phyloP scores from a whole-genome alignment of 176 grass and related monocot species.

The Oryza coarctata region DNA sequence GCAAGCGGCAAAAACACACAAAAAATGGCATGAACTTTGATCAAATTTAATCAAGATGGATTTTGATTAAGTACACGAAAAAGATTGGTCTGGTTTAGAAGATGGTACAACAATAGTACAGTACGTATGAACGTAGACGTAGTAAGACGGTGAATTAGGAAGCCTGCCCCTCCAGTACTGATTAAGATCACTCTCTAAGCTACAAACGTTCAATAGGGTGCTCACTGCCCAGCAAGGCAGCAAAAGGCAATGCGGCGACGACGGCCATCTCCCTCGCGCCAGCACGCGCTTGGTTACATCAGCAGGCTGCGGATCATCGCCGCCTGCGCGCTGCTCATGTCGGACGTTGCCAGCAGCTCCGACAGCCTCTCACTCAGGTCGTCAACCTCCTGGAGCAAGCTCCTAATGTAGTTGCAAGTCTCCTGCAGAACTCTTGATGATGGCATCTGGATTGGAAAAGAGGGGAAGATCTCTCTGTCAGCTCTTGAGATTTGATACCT shows the following conservation, averaged over 20 bases:
- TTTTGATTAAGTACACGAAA: slow-evolving; percentile 50
- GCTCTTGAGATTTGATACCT: not conserved
- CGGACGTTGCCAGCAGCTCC: slow-evolving; percentile 67
- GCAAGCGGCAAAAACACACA: slow-evolving; percentile 1
- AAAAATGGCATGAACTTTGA: not conserved
- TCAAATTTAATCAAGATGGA: not conserved
- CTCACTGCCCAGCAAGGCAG: not conserved
- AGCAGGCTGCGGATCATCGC: slow-evolving; percentile 83
- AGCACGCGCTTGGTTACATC: slow-evolving; percentile 43
- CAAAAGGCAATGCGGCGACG: not conserved
- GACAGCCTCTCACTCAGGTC: slow-evolving; percentile 85
- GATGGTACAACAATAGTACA: not conserved
- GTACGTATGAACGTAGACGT: slow-evolving; percentile 6
- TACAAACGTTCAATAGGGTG: slow-evolving; percentile 19
- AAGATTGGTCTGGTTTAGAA: slow-evolving; percentile 26
- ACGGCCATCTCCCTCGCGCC: not conserved
- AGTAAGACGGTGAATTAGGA: slow-evolving; percentile 36
- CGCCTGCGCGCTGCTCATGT: slow-evolving; percentile 79
- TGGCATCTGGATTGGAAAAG: slow-evolving; percentile 46
- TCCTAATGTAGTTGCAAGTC: slow-evolving; percentile 84
- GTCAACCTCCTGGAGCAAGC: slow-evolving; percentile 79
- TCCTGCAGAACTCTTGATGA: slow-evolving; percentile 84
- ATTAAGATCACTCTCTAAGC: slow-evolving; percentile 40
- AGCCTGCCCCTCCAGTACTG: slow-evolving; percentile 30
- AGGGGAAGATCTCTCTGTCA: not conserved